Conservation (phyloP, 2,329 filamentous ascomycete genomes). For the Tetracladium maxilliforme region DNA sequence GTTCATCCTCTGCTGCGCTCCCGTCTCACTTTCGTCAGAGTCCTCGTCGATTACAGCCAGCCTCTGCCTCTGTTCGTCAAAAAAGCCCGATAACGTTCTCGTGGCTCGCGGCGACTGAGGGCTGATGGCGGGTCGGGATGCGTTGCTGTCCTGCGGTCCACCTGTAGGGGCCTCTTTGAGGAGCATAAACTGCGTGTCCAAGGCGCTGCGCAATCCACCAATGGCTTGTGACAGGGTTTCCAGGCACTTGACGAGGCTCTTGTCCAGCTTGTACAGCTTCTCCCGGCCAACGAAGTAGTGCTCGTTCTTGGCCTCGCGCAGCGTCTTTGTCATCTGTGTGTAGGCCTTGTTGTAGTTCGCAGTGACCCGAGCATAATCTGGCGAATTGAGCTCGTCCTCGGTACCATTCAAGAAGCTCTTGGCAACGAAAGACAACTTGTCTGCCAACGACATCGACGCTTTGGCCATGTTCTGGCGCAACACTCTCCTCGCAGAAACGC, state of each 20-base stretch:
- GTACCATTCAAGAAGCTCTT: conserved; percentile 71
- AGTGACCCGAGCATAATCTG: conserved; percentile 47
- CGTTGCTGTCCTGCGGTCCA: too few species aligned
- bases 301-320: conserved; percentile 79
- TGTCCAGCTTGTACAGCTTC: conserved; percentile 63
- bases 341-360: conserved; percentile 53
- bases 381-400: conserved; percentile 59
- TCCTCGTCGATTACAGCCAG: conserved; percentile 49
- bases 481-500: conserved; percentile 59
- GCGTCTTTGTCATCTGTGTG: conserved; percentile 56
- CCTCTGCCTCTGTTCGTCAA: too few species aligned
- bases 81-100: background rate
- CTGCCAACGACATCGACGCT: conserved; percentile 60
- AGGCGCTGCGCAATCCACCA: conserved; percentile 78
- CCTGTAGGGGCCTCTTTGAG: conserved; percentile 43
- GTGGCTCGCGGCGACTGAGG: background rate
- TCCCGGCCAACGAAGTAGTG: conserved; percentile 74
- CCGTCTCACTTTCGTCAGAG: conserved; percentile 32
- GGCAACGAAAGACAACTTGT: conserved; percentile 71
- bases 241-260: conserved; percentile 67
- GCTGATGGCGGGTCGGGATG: too few species aligned
- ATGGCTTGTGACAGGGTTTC: conserved; percentile 78
- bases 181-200: conserved; percentile 76
- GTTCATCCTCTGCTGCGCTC: conserved; percentile 9
- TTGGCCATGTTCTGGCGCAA: conserved; percentile 61